Base-by-base conservation (phyloP, 2,329 filamentous ascomycete genomes). In the Trichoderma sp. region DNA sequence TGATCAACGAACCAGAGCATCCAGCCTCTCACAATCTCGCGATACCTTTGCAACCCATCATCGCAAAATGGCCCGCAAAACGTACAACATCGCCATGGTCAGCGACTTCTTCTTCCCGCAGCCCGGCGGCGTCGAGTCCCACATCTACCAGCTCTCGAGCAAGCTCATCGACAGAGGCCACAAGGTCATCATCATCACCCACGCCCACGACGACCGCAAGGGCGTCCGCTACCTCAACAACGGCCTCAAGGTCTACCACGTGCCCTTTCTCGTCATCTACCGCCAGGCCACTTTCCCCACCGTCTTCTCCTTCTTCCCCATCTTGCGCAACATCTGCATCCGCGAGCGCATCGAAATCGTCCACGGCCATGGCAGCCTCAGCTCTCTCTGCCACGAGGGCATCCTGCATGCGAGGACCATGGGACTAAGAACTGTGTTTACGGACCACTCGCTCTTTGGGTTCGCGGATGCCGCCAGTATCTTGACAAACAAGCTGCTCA, bases 81-180 rank as follows among this genome's bases (percentile, higher is more conserved):
- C 83, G 39, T 89, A 88, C 77, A 89, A 87, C 74, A 89, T 89
- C 79, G 87, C 87, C 68, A 99, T 99, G 95, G 91, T 97, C 77
- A 93, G 94, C 85, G 95, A 99, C 83, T 97, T 96, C 85, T 99
- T 99, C 88, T 99, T 96, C 76, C 95, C 95, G 15, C 94, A 98
- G 74, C 94, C 95, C 60, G 93, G 95, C 74, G 95, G 95, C 72
- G 88, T 99, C 69, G 95, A 99, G 81, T 96, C 92, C 78, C 95
- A 99, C 79, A 98, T 99, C 72, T 99, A 99, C 81, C 95, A 99
- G 78, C 83, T 99, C 47, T 95, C 94, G 39, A 92, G 90, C 65
- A 99, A 98, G 84, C 87, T 99, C 71, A 93, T 98, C 70, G 94
- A 99, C 77, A 91, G 95, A 47, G 95, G 95, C 47, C 95, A 99